A percentile compares a stretch with the other conserved stretches of the same genome.
phyloP scores from a whole-genome alignment of 1,284 basidiomycete genomes.

The Sporisorium exsertum region DNA sequence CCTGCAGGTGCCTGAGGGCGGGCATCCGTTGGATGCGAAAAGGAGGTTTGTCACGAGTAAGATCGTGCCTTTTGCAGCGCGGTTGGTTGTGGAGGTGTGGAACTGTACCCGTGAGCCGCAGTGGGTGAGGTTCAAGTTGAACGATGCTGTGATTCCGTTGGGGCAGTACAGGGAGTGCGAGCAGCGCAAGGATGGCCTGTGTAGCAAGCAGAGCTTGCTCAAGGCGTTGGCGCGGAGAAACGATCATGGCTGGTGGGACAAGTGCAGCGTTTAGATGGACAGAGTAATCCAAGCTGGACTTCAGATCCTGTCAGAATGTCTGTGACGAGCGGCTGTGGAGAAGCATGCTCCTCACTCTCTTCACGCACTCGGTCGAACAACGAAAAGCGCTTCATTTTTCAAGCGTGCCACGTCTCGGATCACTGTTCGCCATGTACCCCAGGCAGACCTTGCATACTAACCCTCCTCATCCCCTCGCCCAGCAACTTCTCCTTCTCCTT shows the following conservation, averaged over 20 bases:
- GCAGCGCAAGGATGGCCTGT: conserved; percentile 56
- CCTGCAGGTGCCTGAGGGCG: conserved; percentile 20
- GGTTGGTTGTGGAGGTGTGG: conserved; percentile 61
- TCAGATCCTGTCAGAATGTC: neutral
- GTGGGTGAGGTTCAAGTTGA: conserved; percentile 46
- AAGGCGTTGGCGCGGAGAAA: conserved; percentile 45
- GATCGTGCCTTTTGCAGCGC: conserved; percentile 63
- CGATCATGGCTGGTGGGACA: conserved; percentile 49
- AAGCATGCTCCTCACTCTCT: neutral
- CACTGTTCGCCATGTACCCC: neutral
- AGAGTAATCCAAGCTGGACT: neutral
- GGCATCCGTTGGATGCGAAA: conserved; percentile 21
- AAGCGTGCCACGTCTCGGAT: neutral
- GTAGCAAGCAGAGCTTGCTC: conserved; percentile 46
- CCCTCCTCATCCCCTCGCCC: conserved; percentile 36
- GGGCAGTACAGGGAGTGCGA: conserved; percentile 51
- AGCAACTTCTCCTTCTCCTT: conserved; percentile 41
- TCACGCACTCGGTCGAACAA: neutral
- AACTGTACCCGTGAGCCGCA: conserved; percentile 26
- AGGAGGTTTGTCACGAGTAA: conserved; percentile 52
- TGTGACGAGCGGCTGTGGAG: neutral
- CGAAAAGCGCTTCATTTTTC: neutral
- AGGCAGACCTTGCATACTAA: conserved; percentile 8
- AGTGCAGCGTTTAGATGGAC: conserved; percentile 12
- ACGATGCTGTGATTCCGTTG: conserved; percentile 62